Evolutionary conservation across 495 filamentous ascomycete species (phyloP).

Genomic region (Tuber melanosporum): DNA sequence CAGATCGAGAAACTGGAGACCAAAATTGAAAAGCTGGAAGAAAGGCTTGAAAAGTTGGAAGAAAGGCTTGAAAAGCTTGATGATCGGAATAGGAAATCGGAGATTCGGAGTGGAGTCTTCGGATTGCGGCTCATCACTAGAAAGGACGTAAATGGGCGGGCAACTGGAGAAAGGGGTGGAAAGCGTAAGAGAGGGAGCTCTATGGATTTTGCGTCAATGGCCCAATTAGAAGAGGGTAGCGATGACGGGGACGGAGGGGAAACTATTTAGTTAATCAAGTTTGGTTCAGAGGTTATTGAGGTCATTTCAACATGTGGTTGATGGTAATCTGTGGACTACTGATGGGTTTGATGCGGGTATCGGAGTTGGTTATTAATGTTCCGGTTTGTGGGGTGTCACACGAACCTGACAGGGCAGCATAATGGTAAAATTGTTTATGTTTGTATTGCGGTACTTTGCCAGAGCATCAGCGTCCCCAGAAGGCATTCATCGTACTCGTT

Average conservation of each 20-base stretch:
- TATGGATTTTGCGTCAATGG: conserved; percentile 8
- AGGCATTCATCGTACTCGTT: not conserved
- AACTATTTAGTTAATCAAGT: not conserved
- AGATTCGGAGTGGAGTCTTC: conserved; percentile 25
- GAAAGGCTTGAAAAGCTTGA: conserved; percentile 33
- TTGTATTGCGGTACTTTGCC: not conserved
- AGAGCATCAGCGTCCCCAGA: not conserved
- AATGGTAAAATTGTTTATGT: not conserved
- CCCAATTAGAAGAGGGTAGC: not conserved
- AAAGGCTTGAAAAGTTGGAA: conserved; percentile 31
- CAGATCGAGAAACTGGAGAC: conserved; percentile 29
- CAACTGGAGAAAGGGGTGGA: not conserved
- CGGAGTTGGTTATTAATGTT: not conserved
- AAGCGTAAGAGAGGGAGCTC: conserved; percentile 29
- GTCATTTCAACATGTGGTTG: not conserved
- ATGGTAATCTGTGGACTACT: not conserved
- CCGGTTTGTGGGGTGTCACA: not conserved
- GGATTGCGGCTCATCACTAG: conserved; percentile 25
- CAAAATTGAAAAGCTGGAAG: conserved; percentile 28
- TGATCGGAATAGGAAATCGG: conserved; percentile 25
- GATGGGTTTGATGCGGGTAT: not conserved
- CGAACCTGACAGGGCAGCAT: not conserved
- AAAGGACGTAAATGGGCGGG: not conserved
- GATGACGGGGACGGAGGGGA: not conserved
- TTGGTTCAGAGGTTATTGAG: not conserved